Base-by-base conservation (phyloP, 768 basidiomycete species). In the Kwoniella europaea region DNA sequence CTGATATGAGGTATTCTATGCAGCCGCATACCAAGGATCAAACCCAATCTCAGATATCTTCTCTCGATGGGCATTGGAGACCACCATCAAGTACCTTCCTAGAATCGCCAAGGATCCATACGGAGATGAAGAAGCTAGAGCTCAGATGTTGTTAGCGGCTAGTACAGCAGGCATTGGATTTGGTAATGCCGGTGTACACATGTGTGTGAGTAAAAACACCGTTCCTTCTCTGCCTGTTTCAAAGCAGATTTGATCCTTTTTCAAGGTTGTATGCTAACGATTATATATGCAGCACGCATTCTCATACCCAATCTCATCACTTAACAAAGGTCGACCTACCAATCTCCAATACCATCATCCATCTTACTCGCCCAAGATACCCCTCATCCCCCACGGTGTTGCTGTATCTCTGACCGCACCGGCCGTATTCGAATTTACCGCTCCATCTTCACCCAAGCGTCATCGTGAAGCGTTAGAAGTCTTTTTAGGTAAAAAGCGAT, bases 341-440 rank as follows among this genome's bases (percentile, higher is more conserved):
- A 71, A 73, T 62, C 68, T 61, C 27, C 80, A 79, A 71, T 98
- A 92, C 84, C 89, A 91, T 80, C 93, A 96, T 82, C 89, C 93
- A 27, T 95, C 93, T 56, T 98, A 98, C 84, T 85, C 87, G 20
- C 90, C 89, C n/a, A 88, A 91, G 73, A 86, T 88, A 61, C 94
- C 95, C 7, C 93, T 98, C 73, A 94, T 98, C 68, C 95, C 95
- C 13, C 94, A 97, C 78, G 94, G 94, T 59, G 86, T 96, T 78
- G 91, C 96, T 67, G 76, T 79, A 50, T 64, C 70, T 29, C 46
- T 71, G 57, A 74, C 62, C 3, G 67, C 76, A 35, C 68, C 61
- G 6, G 65, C 74, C 88, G 96, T 98, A 55, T 98, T 98, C 87
- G 89, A 91, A 79, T 98, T 95, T 84, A 98, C 96, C 9, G 91